phyloP scores from a whole-genome alignment of 305 asterid genomes.

The Rubia occidens region DNA sequence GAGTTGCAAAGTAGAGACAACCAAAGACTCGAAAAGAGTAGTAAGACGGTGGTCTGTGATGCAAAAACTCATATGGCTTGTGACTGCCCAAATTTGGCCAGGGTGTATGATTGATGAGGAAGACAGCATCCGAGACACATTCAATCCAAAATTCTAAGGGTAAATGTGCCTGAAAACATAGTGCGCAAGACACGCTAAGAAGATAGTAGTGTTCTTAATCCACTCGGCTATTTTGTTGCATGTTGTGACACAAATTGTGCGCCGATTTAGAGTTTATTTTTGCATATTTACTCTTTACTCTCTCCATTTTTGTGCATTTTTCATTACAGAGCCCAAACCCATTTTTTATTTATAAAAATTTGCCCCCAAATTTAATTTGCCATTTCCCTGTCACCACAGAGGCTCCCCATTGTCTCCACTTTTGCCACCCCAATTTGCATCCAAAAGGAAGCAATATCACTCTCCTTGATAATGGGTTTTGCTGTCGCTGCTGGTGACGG shows the following conservation, averaged over 20 bases:
- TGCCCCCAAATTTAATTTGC: no score
- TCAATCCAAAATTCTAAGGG: neutral
- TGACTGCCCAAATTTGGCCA: neutral
- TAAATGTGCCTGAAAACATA: conserved; percentile 1
- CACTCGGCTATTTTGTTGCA: neutral
- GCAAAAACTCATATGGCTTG: neutral
- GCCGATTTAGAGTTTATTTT: no score
- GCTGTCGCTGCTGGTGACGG: conserved; percentile 26
- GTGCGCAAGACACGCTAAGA: neutral
- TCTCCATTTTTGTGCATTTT: no score
- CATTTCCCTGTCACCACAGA: no score
- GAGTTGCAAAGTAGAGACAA: neutral
- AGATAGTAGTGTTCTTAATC: neutral
- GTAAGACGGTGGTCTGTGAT: neutral
- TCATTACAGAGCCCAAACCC: no score
- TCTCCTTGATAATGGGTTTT: conserved; percentile 22
- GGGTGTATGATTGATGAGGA: neutral
- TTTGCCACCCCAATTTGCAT: no score
- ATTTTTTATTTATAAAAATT: no score
- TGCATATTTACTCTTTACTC: no score
- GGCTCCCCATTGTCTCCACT: no score
- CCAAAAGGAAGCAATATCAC: no score
- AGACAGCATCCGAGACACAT: neutral
- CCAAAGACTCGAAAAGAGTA: neutral
- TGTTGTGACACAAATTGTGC: no score